Base-by-base conservation (phyloP, 495 filamentous ascomycete genomes). In the Paragyromitra xinjiangensis region DNA sequence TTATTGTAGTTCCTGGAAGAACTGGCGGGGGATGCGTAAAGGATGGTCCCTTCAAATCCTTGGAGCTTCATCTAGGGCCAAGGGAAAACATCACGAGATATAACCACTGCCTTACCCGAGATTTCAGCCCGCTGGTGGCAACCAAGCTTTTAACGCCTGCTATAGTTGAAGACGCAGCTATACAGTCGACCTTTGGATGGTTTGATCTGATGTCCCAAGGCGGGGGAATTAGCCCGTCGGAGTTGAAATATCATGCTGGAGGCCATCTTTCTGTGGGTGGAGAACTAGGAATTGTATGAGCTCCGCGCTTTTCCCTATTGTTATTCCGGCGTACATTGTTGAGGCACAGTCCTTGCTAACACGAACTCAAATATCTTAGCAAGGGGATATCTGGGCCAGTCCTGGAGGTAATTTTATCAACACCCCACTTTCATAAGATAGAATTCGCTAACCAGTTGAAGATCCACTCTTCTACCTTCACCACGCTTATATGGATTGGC, bases 391-490 rank as follows among this genome's bases (percentile, higher is more conserved):
- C 22, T 88, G 83, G 74, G 83, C 84, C 19, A 86, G 83, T 48
- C 85, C 87, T 19, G 85, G 87, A 26, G 67, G 67, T 70, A 61
- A 61, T 55, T 24, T 29, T 24, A 0, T 9, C 4, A 14, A 29
- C 44, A 4, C 14, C 37, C 19, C 12, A n/a, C n/a, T 22, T 39
- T 6, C 26, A 8, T 44, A 6, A 50, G 22, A 45, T 50, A n/a
- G 51, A 26, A 48, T 11, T 61, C 45, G 40, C 51, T 48, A 58
- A 48, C 2, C 34, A 29, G 3, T 16, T 9, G 4, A 22, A 70
- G 89, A 91, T 71, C 88, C 88, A n/a, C 83, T 84, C 8, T 90
- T 91, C 81, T 90, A 84, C 82, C 84, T 88, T 39, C 88, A 91
- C 80, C 89, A 91, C 76, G 84, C 84, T 8, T 85, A 86, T 84